phyloP scores from a whole-genome alignment of 768 basidiomycete genomes.

The Kondoa subrosea region DNA sequence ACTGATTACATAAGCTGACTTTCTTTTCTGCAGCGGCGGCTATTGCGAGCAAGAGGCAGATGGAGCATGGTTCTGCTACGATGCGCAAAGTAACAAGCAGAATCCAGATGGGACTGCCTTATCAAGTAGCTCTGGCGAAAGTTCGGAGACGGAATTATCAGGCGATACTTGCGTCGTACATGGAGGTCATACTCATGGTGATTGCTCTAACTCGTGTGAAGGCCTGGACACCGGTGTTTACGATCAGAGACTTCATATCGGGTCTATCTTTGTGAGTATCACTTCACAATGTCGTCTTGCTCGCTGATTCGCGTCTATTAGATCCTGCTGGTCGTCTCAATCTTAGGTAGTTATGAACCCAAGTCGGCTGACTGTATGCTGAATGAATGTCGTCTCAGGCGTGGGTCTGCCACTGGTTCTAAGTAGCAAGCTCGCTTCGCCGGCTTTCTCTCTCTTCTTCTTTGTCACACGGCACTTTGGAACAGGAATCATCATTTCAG shows the following conservation, averaged over 20 bases:
- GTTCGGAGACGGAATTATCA: background rate
- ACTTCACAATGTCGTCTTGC: background rate
- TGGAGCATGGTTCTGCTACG: conserved; percentile 15
- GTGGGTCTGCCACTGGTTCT: conserved; percentile 20
- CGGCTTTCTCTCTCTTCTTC: conserved; percentile 11
- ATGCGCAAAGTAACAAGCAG: background rate
- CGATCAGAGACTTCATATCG: conserved; percentile 23
- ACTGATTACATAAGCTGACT: background rate
- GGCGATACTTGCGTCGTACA: conserved; percentile 15
- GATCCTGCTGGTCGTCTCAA: conserved; percentile 18
- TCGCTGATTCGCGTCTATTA: background rate
- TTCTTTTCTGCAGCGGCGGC: conserved; percentile 1
- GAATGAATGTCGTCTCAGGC: too few species aligned
- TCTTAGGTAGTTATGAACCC: too few species aligned
- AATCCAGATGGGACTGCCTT: background rate
- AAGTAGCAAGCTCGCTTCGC: background rate
- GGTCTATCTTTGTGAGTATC: conserved; percentile 18
- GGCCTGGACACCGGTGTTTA: conserved; percentile 21
- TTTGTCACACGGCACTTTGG: conserved; percentile 23
- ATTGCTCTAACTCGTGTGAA: conserved; percentile 16
- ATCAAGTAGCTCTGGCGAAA: background rate
- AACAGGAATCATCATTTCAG: conserved; percentile 32
- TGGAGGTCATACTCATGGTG: conserved; percentile 23
- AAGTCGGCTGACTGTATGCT: too few species aligned
- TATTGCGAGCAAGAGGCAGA: conserved; percentile 17